Evolutionary conservation across 1,139 yeast species (phyloP).

Genomic region (Taphrina sp.): DNA sequence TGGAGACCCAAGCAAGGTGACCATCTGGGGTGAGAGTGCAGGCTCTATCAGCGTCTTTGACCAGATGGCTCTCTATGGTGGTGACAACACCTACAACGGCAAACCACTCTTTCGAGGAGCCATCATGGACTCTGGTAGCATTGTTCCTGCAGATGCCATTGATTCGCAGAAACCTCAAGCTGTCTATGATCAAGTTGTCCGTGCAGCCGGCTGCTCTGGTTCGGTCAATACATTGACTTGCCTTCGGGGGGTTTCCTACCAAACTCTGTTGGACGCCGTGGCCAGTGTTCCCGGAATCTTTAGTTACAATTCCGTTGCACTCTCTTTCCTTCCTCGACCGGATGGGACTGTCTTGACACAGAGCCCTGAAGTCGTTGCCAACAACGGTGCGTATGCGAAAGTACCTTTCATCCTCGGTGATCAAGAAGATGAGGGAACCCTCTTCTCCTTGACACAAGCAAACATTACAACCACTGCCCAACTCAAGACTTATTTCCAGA

Average conservation of each 20-base stretch:
- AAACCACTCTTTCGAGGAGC: conserved; percentile 11
- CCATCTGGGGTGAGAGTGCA: conserved; percentile 20
- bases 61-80: conserved; percentile 4
- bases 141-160: conserved; percentile 1
- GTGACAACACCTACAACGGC: conserved; percentile 12
- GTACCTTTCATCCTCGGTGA: conserved; percentile 3
- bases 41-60: conserved; percentile 15
- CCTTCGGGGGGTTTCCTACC: conserved; percentile 1
- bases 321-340: conserved; percentile 3
- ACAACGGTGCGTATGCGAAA: neutral
- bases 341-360: neutral
- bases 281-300: conserved; percentile 4
- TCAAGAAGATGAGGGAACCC: conserved; percentile 6
- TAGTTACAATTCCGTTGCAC: neutral
- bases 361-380: neutral
- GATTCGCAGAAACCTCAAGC: neutral
- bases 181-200: neutral
- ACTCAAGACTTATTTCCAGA: neutral
- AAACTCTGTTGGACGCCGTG: neutral
- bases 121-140: conserved; percentile 13
- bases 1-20: conserved; percentile 44
- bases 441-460: neutral
- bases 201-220: neutral
- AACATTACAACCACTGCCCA: neutral
- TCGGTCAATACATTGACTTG: neutral